Percentiles rank a stretch among this genome's conserved stretches.
These are phyloP conservation scores for Sphagnum contortum DNA, from an alignment of 225 moss, liverwort and hornwort species.

Conservation along the genomic window DNA sequence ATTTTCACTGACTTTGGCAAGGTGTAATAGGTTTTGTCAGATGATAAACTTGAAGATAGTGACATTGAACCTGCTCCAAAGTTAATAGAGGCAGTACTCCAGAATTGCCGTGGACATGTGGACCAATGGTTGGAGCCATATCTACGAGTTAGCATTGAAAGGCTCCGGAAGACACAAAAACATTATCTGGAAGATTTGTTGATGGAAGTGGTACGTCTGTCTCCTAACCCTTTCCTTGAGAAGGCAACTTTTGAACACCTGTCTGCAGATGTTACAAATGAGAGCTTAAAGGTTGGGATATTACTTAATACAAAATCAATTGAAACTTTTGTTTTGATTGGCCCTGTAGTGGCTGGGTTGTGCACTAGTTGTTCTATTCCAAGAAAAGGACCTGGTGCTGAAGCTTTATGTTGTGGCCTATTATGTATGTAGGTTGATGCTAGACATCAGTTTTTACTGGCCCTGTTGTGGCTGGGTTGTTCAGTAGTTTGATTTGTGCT, in stretches of 20 bases:
- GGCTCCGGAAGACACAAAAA: slow-evolving; percentile 64
- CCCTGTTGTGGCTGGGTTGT: too few species aligned
- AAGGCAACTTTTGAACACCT: not conserved
- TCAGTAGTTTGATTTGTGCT: too few species aligned
- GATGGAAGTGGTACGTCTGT: slow-evolving; percentile 70
- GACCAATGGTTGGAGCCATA: slow-evolving; percentile 89
- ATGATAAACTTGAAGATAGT: slow-evolving; percentile 87
- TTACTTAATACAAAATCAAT: too few species aligned
- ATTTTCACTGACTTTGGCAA: not conserved
- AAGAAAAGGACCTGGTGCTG: too few species aligned
- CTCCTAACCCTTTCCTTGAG: not conserved
- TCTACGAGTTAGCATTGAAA: slow-evolving; percentile 67
- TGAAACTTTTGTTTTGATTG: too few species aligned
- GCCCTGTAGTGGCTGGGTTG: too few species aligned
- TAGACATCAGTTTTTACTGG: too few species aligned
- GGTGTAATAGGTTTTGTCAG: slow-evolving; percentile 69
- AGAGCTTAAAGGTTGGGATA: too few species aligned
- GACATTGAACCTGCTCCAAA: slow-evolving; percentile 96
- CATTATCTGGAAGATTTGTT: slow-evolving; percentile 81
- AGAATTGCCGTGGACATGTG: slow-evolving; percentile 93
- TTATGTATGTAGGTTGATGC: too few species aligned
- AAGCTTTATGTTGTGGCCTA: too few species aligned
- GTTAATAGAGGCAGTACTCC: slow-evolving; percentile 88
- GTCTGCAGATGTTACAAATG: not conserved
- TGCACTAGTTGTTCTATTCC: too few species aligned